A percentile compares a stretch with the other conserved stretches of the same genome.
Conservation (phyloP, 2,329 filamentous ascomycete genomes). For the Epichloe amarillans region DNA sequence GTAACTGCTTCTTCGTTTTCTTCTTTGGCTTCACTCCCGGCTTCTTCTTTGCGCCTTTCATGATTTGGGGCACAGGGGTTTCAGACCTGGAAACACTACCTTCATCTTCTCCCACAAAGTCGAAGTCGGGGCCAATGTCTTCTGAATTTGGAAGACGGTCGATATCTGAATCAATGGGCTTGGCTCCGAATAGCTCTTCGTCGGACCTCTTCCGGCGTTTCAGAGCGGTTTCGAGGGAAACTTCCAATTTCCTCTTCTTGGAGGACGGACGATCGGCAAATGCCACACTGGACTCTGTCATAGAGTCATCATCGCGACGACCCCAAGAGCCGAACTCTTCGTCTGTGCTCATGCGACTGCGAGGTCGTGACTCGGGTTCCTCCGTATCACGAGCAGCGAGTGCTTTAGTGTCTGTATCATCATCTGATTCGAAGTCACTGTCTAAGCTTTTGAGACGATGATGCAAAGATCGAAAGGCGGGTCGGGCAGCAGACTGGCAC, state of each 20-base stretch:
- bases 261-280: slow-evolving; percentile 40
- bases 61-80: slow-evolving; percentile 27
- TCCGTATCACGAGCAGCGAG: slow-evolving; percentile 62
- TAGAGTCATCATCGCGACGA: slow-evolving; percentile 45
- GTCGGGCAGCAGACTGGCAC: slow-evolving; percentile 42
- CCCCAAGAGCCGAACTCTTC: slow-evolving; percentile 37
- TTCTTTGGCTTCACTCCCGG: slow-evolving; percentile 45
- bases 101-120: slow-evolving; percentile 27
- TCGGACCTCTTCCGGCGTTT: slow-evolving; percentile 73
- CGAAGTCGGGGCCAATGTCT: slow-evolving; percentile 36
- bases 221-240: slow-evolving; percentile 51
- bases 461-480: slow-evolving; percentile 66
- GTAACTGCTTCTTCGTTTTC: slow-evolving; percentile 66
- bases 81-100: slow-evolving; percentile 31
- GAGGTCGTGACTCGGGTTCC: slow-evolving; percentile 69
- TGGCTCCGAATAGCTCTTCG: slow-evolving; percentile 62
- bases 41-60: slow-evolving; percentile 44
- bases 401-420: slow-evolving; percentile 50
- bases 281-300: slow-evolving; percentile 61
- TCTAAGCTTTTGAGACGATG: slow-evolving; percentile 51
- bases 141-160: slow-evolving; percentile 33
- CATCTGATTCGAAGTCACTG: slow-evolving; percentile 75
- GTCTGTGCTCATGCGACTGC: slow-evolving; percentile 58
- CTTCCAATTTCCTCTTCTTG: slow-evolving; percentile 63
- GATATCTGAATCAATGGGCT: slow-evolving; percentile 38